phyloP scores from a whole-genome alignment of 2,329 filamentous ascomycete species.

The Zasmidium cellare region DNA sequence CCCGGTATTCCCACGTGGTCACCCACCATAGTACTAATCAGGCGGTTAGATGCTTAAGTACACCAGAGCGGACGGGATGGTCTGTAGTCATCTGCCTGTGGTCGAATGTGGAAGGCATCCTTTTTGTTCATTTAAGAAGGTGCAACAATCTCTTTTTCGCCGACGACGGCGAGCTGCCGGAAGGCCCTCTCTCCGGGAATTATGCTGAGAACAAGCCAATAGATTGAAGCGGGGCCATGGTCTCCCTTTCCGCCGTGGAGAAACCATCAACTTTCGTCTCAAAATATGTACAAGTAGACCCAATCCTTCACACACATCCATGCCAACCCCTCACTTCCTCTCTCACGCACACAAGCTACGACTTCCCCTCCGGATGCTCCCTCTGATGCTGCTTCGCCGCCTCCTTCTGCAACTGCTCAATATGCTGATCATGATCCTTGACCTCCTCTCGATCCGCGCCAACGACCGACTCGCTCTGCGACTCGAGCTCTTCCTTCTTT shows the following conservation, averaged over 20 bases:
- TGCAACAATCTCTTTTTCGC: no score
- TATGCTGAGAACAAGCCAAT: no score
- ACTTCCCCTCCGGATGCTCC: constrained; percentile 33
- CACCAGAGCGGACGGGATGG: neutral
- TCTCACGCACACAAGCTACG: no score
- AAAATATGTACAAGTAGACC: no score
- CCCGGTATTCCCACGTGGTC: neutral
- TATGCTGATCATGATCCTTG: constrained; percentile 43
- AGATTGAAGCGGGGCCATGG: no score
- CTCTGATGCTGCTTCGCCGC: constrained; percentile 43
- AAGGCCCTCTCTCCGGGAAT: no score
- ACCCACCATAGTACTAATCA: neutral
- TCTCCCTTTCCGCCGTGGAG: no score
- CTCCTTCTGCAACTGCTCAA: constrained; percentile 47
- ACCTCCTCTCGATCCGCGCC: constrained; percentile 46
- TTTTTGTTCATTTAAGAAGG: no score
- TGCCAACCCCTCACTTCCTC: no score
- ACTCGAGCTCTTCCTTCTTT: constrained; percentile 44
- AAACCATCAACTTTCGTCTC: no score
- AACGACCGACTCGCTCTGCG: constrained; percentile 41
- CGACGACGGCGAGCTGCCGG: no score
- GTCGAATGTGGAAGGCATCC: neutral
- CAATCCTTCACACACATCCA: no score
- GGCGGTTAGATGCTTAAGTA: neutral
- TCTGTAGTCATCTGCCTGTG: neutral